Conservation (phyloP, 805 yeast genomes). For the Dipodascopsis uninucleata region DNA sequence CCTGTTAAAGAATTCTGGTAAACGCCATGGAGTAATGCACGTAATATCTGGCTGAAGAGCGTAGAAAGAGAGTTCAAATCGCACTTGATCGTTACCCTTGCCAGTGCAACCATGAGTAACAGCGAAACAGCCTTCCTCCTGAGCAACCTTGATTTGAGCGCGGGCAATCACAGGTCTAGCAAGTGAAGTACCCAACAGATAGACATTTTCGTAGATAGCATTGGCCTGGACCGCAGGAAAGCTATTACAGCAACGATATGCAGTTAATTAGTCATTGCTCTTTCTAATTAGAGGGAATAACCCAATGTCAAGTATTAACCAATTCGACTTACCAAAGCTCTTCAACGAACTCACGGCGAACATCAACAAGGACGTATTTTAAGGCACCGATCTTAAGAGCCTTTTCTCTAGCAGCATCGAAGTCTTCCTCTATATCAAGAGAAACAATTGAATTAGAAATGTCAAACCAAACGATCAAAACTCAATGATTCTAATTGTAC, state of each 20-base stretch:
- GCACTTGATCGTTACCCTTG: slow-evolving; percentile 98
- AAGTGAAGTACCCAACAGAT: slow-evolving; percentile 91
- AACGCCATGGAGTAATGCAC: slow-evolving; percentile 99
- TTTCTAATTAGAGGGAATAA: neutral
- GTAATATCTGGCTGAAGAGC: slow-evolving; percentile 96
- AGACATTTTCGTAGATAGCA: slow-evolving; percentile 97
- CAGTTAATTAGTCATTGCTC: neutral
- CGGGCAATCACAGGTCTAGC: slow-evolving; percentile 99
- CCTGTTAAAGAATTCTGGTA: slow-evolving; percentile 87
- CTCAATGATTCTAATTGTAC: neutral
- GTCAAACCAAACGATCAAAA: neutral
- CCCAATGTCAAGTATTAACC: neutral
- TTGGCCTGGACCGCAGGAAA: slow-evolving; percentile 97
- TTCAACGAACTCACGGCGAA: slow-evolving; percentile 91
- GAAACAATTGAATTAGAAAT: neutral
- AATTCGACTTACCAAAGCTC: slow-evolving; percentile 56
- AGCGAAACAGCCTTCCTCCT: slow-evolving; percentile 95
- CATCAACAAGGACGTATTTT: slow-evolving; percentile 90
- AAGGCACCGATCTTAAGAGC: slow-evolving; percentile 97
- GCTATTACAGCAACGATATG: slow-evolving; percentile 12
- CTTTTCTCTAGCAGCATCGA: slow-evolving; percentile 92
- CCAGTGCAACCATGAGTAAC: slow-evolving; percentile 99
- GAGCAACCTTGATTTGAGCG: slow-evolving; percentile 97
- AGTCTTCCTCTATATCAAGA: slow-evolving; percentile 72
- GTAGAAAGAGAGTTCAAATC: slow-evolving; percentile 95